Evolutionary conservation across 148 eudicot genomes (phyloP), one percentile per base, ranked within the genome.

Genomic region (Rheum nobile): DNA sequence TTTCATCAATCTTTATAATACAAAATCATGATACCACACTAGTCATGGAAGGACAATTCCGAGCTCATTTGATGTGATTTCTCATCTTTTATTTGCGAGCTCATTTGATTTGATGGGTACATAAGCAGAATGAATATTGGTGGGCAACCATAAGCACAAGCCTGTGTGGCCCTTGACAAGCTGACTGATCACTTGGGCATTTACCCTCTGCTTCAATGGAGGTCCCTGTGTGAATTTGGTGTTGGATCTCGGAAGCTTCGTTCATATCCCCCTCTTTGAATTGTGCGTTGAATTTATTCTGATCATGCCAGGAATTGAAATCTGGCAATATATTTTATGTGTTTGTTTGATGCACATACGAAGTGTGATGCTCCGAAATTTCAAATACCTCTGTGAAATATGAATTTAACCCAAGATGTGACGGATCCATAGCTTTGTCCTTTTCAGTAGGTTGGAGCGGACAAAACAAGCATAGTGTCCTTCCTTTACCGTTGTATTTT

Each of bases 141-240:
- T 59, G 67, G 67, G 67, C 34, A 59, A 59, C 67, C 67, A 59
- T 28, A 59, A 59, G 34, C 67, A 28, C 67, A 59, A 26, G 4
- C 34, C 14, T 59, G 35, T 59, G 24, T 59, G 67, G 67, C 67
- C 67, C 32, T 59, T 59, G 34, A 59, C 32, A 59, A 59, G 32
- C 29, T 59, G 34, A 59, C 67, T 21, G 67, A 8, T 59, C 67
- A 59, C 22, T 59, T 28, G 67, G 34, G 16, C 67, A 59, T 28
- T 59, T 59, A 59, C 67, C 67, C 29, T 54, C 8, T 54, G 22
- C 28, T 59, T 59, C 67, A 59, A 3, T 59, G 32, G 34, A 59
- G 67, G 67, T 28, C 26, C 67, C 34, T 28, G 63, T 55, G 0
- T 6, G 5, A 42, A 42, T 2, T 7, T 21, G 21, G 2, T 6